These are phyloP conservation scores for Arbutus unedo DNA, from an alignment of 148 eudicot species.

Conservation along the genomic window DNA sequence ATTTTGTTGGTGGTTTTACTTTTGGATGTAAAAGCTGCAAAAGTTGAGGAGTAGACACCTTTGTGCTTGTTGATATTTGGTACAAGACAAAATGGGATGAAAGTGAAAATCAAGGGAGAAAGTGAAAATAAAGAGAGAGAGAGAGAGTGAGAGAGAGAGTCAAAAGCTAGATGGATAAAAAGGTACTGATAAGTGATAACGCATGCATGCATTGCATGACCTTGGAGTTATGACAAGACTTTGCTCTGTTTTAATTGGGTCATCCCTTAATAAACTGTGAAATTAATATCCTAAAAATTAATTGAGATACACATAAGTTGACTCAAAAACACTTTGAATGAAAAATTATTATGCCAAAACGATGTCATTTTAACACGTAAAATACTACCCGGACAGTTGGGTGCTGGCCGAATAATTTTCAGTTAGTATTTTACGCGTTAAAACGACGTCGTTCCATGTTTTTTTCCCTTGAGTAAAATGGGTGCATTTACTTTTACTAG, in stretches of 20 bases:
- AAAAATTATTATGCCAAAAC: too few species aligned
- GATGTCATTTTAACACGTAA: too few species aligned
- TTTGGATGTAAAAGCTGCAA: background rate
- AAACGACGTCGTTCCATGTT: too few species aligned
- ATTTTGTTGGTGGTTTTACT: background rate
- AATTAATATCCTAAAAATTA: too few species aligned
- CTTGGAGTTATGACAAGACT: too few species aligned
- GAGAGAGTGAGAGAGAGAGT: background rate
- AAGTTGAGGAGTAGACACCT: slow-evolving; percentile 10
- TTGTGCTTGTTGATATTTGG: slow-evolving; percentile 1
- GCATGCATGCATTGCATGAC: slow-evolving; percentile 2
- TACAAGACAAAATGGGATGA: background rate
- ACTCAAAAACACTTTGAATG: too few species aligned
- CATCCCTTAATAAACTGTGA: too few species aligned
- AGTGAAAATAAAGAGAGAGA: background rate
- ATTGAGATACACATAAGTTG: too few species aligned
- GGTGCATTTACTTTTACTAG: background rate
- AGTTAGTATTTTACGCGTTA: too few species aligned
- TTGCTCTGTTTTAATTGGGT: too few species aligned
- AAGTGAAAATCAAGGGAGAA: slow-evolving; percentile 1
- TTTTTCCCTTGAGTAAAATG: background rate
- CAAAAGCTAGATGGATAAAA: background rate
- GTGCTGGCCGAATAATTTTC: too few species aligned
- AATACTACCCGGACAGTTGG: too few species aligned
- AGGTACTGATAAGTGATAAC: background rate